Conservation (phyloP, 129 eudicot species). For the Flaveria bidentis region DNA sequence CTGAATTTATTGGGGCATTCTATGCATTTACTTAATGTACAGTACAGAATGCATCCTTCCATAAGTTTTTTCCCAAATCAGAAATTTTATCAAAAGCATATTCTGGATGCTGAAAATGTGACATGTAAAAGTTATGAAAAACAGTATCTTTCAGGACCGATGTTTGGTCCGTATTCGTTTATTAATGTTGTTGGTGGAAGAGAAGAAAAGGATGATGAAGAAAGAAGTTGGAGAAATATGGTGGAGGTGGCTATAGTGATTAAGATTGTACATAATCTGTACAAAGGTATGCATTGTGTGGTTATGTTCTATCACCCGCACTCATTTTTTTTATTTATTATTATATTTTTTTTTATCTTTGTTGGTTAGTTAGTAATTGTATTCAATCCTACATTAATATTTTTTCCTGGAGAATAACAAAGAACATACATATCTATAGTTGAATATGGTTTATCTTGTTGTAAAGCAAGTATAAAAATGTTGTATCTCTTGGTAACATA, state of each 20-base stretch:
- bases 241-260: constrained; percentile 64
- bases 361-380: not conserved
- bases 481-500: too few species aligned
- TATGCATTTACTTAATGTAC: constrained; percentile 46
- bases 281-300: constrained; percentile 45
- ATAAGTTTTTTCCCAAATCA: constrained; percentile 50
- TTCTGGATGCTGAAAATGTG: constrained; percentile 44
- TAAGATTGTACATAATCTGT: constrained; percentile 54
- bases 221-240: constrained; percentile 55
- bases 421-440: too few species aligned
- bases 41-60: constrained; percentile 60
- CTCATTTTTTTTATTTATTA: not conserved
- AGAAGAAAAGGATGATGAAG: constrained; percentile 59
- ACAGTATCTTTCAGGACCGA: constrained; percentile 42
- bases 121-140: constrained; percentile 31
- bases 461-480: too few species aligned
- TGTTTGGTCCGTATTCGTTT: constrained; percentile 60
- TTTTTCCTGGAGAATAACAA: too few species aligned
- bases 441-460: too few species aligned
- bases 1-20: constrained; percentile 45
- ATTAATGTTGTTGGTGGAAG: constrained; percentile 53
- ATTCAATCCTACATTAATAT: too few species aligned
- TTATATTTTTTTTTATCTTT: too few species aligned
- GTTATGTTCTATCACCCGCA: not conserved
- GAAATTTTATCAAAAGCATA: constrained; percentile 41